Evolutionary conservation across 2,329 filamentous ascomycete species (phyloP).

Genomic region (Aureobasidium sp.): DNA sequence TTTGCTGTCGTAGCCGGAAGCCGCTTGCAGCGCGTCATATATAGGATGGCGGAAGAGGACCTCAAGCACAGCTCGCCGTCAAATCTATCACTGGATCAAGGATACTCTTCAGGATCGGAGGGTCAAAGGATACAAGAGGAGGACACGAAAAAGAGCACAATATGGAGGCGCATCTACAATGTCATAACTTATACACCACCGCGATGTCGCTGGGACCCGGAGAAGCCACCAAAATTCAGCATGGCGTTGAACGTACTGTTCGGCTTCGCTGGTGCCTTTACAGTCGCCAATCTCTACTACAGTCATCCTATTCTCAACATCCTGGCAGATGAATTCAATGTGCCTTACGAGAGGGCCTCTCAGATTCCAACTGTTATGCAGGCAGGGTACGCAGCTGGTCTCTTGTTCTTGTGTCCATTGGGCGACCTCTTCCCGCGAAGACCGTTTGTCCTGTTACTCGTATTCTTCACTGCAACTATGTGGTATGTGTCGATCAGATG

Average conservation of each 20-base stretch:
- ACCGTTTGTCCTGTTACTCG: slow-evolving; percentile 58
- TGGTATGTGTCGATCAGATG: slow-evolving; percentile 33
- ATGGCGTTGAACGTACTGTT: slow-evolving; percentile 62
- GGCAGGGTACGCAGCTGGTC: slow-evolving; percentile 65
- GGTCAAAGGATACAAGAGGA: neutral
- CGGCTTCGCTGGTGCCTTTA: slow-evolving; percentile 56
- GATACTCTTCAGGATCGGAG: neutral
- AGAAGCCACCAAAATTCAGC: slow-evolving; percentile 59
- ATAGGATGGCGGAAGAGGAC: neutral
- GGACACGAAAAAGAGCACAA: slow-evolving; percentile 9
- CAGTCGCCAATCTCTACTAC: slow-evolving; percentile 75
- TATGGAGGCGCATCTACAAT: slow-evolving; percentile 19
- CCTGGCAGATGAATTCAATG: slow-evolving; percentile 60
- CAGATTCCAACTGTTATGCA: slow-evolving; percentile 69
- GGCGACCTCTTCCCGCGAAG: slow-evolving; percentile 61
- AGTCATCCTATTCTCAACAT: slow-evolving; percentile 71
- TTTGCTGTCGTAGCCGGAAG: neutral
- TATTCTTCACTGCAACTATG: slow-evolving; percentile 55
- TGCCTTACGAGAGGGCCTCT: slow-evolving; percentile 58
- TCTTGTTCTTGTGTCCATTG: slow-evolving; percentile 66
- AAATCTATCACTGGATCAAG: neutral
- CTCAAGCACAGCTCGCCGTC: slow-evolving; percentile 4
- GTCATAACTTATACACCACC: slow-evolving; percentile 52
- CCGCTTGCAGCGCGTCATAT: neutral
- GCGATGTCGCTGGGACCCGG: slow-evolving; percentile 58